Percentiles rank a stretch among this genome's conserved stretches.
These are phyloP conservation scores for Entoloma clypeatum DNA, from an alignment of 1,284 basidiomycete genomes.

Conservation along the genomic window DNA sequence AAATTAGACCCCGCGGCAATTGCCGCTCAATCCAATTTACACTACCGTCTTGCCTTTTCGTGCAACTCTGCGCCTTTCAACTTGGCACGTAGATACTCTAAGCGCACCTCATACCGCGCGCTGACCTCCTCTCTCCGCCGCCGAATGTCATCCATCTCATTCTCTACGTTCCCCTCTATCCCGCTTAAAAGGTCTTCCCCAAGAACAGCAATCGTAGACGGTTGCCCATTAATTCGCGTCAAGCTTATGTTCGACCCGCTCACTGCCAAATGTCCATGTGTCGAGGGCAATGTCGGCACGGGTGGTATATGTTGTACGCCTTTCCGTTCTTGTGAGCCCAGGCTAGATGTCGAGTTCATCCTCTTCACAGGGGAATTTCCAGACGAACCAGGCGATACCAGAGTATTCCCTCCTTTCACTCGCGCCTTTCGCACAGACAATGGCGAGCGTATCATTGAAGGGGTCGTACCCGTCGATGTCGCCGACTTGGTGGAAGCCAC, in stretches of 20 bases:
- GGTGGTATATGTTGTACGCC: conserved; percentile 26
- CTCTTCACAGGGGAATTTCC: conserved; percentile 33
- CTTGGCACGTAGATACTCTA: conserved; percentile 69
- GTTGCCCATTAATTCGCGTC: conserved; percentile 40
- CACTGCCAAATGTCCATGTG: conserved; percentile 29
- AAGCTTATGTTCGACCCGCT: conserved; percentile 39
- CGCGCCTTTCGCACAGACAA: conserved; percentile 31
- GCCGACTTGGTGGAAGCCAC: conserved; percentile 47
- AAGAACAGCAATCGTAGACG: conserved; percentile 47
- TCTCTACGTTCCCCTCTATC: conserved; percentile 41
- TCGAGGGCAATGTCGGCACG: conserved; percentile 33
- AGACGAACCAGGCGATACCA: conserved; percentile 20
- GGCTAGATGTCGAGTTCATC: conserved; percentile 38
- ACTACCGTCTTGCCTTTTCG: conserved; percentile 60
- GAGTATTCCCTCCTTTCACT: conserved; percentile 27
- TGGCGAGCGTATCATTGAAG: conserved; percentile 38
- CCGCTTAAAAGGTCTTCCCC: conserved; percentile 40
- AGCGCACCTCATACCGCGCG: conserved; percentile 60
- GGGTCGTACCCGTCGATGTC: conserved; percentile 43
- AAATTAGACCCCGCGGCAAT: conserved; percentile 23
- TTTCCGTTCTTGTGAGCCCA: conserved; percentile 30
- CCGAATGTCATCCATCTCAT: conserved; percentile 61
- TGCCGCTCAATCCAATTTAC: conserved; percentile 25
- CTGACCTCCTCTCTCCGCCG: conserved; percentile 58
- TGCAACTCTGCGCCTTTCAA: conserved; percentile 71